Evolutionary conservation across 163 green algal genomes (phyloP), one percentile per base, ranked within the genome.

Genomic region (Scenedesmus sp.): DNA sequence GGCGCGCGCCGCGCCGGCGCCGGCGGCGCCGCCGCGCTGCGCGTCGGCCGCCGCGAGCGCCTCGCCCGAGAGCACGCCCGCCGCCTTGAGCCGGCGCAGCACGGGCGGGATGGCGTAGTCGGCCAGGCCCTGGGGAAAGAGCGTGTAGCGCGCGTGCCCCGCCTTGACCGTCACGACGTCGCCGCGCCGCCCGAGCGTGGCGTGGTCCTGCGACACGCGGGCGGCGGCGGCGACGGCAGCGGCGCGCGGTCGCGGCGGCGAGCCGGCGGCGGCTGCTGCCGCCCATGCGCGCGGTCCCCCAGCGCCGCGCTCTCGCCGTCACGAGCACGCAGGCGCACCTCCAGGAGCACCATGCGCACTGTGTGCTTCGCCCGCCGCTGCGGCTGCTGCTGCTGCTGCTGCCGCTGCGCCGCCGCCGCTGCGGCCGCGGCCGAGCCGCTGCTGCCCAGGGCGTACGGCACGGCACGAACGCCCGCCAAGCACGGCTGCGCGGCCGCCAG

Each of bases 401-500:
- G 2, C 70, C 9, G n/a, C 63, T 39, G 42, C 28, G 48, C 18
- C 15, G 2, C 42, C 18, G 22, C 44, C 36, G 11, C 36, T 53
- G 50, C 50, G 31, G n/a, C 4, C 28, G n/a, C 29, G 60, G 10
- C 9, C 20, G 6, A 3, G 14, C 9, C n/a, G 31, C 28, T 72
- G 76, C 77, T 78, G 77, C 44, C 62, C 34, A 67, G 81, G 0
- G 77, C 75, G n/a, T 82, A 83, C 77, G 70, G 54, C 22, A 63
- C 24, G 5, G 54, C 54, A 18, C 18, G 20, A 1, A 63, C n/a
- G 7, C 54, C 22, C 5, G n/a, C n/a, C 4, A 36, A 34, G 2
- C 54, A 4, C 54, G 4, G 54, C 54, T n/a, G n/a, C n/a, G n/a
- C n/a, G n/a, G n/a, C n/a, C n/a, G n/a, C n/a, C n/a, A n/a, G n/a